Evolutionary conservation across 75 land plant genomes (phyloP).

Genomic region (Picea sitchensis): DNA sequence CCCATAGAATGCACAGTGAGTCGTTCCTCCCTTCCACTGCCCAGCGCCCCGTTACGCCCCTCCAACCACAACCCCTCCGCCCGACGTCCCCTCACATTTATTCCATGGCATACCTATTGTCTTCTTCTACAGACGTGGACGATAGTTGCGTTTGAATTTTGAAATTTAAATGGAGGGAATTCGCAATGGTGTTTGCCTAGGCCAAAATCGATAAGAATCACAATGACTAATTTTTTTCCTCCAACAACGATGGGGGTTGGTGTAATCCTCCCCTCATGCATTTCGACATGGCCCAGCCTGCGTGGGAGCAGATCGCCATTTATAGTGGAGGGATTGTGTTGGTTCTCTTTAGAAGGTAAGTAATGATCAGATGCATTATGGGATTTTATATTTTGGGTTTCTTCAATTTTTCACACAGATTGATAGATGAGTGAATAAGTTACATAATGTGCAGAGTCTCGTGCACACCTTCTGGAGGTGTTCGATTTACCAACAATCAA

Average conservation of each 20-base stretch:
- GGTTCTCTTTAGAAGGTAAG: slow-evolving; percentile 9
- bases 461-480: slow-evolving; percentile 16
- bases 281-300: slow-evolving; percentile 19
- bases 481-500: slow-evolving; percentile 14
- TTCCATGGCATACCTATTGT: too few relatives aligned
- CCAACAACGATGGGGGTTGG: slow-evolving; percentile 17
- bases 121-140: too few relatives aligned
- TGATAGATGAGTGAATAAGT: too few relatives aligned
- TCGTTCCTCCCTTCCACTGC: too few relatives aligned
- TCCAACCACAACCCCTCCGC: too few relatives aligned
- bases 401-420: too few relatives aligned
- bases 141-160: too few relatives aligned
- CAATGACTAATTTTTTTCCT: slow-evolving; percentile 19
- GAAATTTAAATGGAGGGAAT: too few relatives aligned
- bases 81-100: too few relatives aligned
- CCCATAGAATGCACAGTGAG: too few relatives aligned
- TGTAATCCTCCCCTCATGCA: slow-evolving; percentile 14
- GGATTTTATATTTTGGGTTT: too few relatives aligned
- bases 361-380: background rate
- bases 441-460: slow-evolving; percentile 12
- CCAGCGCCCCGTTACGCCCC: too few relatives aligned
- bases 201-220: slow-evolving; percentile 16
- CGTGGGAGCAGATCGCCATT: slow-evolving; percentile 13
- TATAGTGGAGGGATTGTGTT: slow-evolving; percentile 15
- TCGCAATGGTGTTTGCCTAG: background rate